Base-by-base conservation (phyloP, 306 rosid genomes). In the Lablab purpureus region DNA sequence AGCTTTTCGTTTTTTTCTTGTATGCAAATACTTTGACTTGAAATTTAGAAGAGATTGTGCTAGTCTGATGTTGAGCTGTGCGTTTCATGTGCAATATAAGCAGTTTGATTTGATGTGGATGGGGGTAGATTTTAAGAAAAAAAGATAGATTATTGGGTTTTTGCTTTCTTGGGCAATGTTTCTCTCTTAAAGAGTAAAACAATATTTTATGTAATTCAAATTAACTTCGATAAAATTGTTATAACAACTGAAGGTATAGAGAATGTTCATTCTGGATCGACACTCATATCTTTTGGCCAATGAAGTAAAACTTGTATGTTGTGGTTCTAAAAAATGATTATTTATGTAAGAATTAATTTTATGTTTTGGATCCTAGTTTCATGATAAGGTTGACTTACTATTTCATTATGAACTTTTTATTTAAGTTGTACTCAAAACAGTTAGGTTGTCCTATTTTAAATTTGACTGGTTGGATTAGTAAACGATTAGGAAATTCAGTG, bases 71-170 rank as follows among this genome's bases (percentile, higher is more conserved):
- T 23, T n/a, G 70, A 49, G 23, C 11, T 52, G 50, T 41, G 1
- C 27, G 21, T 27, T 59, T 25, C 18, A 12, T 67, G 17, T 15
- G 64, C 9, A 30, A 28, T 55, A 32, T 34, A 17, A 41, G 66
- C 47, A 47, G 21, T 60, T 37, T 28, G 59, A 63, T 51, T 73
- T 50, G 47, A 36, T 49, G 47, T 7, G 45, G 28, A 36, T 19
- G 56, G 3, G n/a, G n/a, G n/a, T n/a, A n/a, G n/a, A n/a, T 30
- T 62, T 46, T 75, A 52, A 41, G n/a, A 78, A 30, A 2, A 36
- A 77, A 49, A 43, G 32, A n/a, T 19, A 46, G 52, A 17, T 28
- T 80, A 5, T 32, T 49, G 50, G 23, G 25, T 62, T 62, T 72
- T 30, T 32, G 66, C 67, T 60, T n/a, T n/a, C n/a, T n/a, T n/a